A percentile compares a stretch with the other conserved stretches of the same genome.
Evolutionary conservation across 257 asterid genomes (phyloP).

Genomic region (Solanum pinnatisectum): DNA sequence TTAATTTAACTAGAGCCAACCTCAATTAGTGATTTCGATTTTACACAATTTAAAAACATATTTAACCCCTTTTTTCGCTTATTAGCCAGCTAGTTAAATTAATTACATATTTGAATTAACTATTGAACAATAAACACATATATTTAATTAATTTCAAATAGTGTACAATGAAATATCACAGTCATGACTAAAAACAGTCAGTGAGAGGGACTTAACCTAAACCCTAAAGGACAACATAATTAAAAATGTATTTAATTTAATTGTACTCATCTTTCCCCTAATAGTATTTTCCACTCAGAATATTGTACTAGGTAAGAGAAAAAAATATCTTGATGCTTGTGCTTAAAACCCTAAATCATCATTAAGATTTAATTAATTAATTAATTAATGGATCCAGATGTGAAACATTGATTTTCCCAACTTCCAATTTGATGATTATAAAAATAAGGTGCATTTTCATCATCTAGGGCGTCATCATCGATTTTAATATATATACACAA

Average conservation of each 20-base stretch:
- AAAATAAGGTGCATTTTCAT: conserved; percentile 30
- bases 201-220: conserved; percentile 68
- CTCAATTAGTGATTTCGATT: background rate
- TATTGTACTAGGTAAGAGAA: background rate
- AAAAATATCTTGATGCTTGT: background rate
- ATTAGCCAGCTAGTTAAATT: background rate
- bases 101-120: background rate
- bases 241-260: background rate
- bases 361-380: background rate
- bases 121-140: background rate
- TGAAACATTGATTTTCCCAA: conserved; percentile 16
- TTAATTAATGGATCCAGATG: conserved; percentile 5
- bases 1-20: background rate
- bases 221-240: conserved; percentile 8
- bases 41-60: background rate
- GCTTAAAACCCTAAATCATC: background rate
- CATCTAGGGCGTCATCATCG: conserved; percentile 51
- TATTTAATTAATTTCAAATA: too few species aligned
- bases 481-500: conserved; percentile 5
- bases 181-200: conserved; percentile 51
- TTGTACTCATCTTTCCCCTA: background rate
- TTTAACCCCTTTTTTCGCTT: background rate
- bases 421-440: conserved; percentile 5
- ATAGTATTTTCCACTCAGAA: background rate
- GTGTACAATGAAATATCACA: conserved; percentile 43